phyloP scores from a whole-genome alignment of 2,329 filamentous ascomycete genomes.

The Alternaria angustiovoidea region DNA sequence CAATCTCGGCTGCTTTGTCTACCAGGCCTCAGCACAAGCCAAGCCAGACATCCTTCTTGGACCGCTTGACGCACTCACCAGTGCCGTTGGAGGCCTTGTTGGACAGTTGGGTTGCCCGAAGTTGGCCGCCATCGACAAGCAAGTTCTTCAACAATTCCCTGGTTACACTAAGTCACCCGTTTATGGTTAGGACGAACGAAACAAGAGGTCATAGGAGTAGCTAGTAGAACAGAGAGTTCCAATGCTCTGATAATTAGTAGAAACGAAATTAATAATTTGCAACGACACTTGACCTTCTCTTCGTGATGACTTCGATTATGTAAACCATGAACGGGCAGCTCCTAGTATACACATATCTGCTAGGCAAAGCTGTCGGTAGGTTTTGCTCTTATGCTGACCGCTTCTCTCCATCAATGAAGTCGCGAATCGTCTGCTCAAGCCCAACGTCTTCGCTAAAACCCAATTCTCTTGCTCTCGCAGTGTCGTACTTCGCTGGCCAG shows the following conservation, averaged over 20 bases:
- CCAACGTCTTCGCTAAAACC: conserved; percentile 60
- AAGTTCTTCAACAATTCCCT: conserved; percentile 28
- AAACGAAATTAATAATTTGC: background rate
- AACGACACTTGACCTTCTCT: background rate
- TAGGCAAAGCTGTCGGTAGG: background rate
- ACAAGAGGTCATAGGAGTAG: background rate
- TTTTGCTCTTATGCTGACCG: conserved; percentile 13
- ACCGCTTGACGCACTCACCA: conserved; percentile 20
- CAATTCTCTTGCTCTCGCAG: conserved; percentile 62
- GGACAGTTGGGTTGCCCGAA: conserved; percentile 27
- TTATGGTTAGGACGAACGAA: conserved; percentile 18
- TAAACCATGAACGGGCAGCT: background rate
- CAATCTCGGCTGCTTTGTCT: conserved; percentile 29
- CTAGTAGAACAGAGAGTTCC: background rate
- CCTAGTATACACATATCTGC: background rate
- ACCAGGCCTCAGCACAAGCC: conserved; percentile 29
- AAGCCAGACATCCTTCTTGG: conserved; percentile 33
- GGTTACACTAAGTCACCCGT: conserved; percentile 28
- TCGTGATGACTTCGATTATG: background rate
- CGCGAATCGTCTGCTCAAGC: conserved; percentile 57
- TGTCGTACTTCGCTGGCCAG: conserved; percentile 66
- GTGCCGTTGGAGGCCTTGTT: conserved; percentile 23
- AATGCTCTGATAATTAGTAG: background rate
- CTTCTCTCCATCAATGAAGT: conserved; percentile 50
- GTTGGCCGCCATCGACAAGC: conserved; percentile 23